Conservation (phyloP, 805 yeast genomes). For the Pichia cephalocereana region DNA sequence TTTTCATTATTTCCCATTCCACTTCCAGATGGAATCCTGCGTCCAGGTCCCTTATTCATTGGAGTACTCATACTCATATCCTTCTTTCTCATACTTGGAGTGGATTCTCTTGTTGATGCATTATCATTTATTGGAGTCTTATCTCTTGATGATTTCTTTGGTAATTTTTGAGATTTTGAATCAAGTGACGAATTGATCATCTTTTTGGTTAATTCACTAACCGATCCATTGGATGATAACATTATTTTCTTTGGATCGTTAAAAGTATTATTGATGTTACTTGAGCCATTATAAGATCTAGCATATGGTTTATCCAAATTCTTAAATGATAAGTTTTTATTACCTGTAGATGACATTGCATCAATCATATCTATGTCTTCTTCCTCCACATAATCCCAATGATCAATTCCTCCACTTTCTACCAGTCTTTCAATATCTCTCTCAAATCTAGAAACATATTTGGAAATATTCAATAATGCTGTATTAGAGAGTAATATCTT, state of each 20-base stretch:
- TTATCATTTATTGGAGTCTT: constrained; percentile 7
- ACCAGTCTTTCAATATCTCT: constrained; percentile 69
- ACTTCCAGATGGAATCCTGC: constrained; percentile 1
- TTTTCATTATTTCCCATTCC: constrained; percentile 6
- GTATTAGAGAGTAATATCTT: constrained; percentile 77
- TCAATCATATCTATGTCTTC: constrained; percentile 3
- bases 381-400: constrained; percentile 37
- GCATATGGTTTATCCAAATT: no score
- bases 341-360: neutral
- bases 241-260: neutral
- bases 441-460: constrained; percentile 66
- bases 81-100: constrained; percentile 6
- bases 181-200: constrained; percentile 2
- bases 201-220: neutral
- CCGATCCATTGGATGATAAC: neutral
- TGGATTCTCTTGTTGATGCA: constrained; percentile 3
- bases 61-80: constrained; percentile 19
- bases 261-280: neutral
- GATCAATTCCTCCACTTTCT: constrained; percentile 58
- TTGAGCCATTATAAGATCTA: neutral
- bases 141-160: constrained; percentile 6
- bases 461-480: constrained; percentile 65
- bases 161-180: neutral
- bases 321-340: neutral
- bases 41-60: constrained; percentile 8